Evolutionary conservation across 345 rosid genomes (phyloP), one percentile per base, ranked within the genome.

Genomic region (Lumnitzera racemosa): DNA sequence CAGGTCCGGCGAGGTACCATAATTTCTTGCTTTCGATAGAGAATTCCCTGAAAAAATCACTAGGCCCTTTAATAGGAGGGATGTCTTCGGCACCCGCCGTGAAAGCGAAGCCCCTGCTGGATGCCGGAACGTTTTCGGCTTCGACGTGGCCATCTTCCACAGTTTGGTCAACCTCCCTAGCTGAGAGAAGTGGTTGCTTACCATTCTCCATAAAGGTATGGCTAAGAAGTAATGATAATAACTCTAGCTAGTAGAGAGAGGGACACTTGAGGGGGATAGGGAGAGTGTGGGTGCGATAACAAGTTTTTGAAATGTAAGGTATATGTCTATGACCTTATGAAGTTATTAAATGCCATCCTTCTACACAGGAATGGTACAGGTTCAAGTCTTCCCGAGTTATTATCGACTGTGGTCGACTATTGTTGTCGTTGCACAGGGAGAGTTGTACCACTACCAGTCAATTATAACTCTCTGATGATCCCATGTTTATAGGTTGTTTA

Each of bases 1-100:
- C 98, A 0, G 98, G 97, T 16, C 88, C 95, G 1, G 98, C 98
- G 0, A 92, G 76, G 79, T 61, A 83, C 98, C 98, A 89, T 3
- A 92, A 79, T 68, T 84, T 92, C 67, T 75, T 82, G 27, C 76
- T 57, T 59, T 92, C 97, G 5, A 41, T 55, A 43, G 47, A 49
- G 67, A 79, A 92, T 70, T 87, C 85, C 11, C 74, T 73, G 51
- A 59, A 67, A 74, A 92, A 89, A 24, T 69, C 88, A 0, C 66
- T 51, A 61, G 65, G 16, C 58, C 74, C 53, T 24, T 49, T 74
- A 72, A 91, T 87, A 0, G 84, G 89, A 5, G 77, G 79, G 51
- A 91, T 87, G 81, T 91, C 98, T 0, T 70, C 78, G 58, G 76
- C 46, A 27, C 65, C 69, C 13, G 75, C 46, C 46, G 69, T 57